Evolutionary conservation across 768 basidiomycete genomes (phyloP), one percentile per base, ranked within the genome.

Genomic region (Naganishia vishniacii): DNA sequence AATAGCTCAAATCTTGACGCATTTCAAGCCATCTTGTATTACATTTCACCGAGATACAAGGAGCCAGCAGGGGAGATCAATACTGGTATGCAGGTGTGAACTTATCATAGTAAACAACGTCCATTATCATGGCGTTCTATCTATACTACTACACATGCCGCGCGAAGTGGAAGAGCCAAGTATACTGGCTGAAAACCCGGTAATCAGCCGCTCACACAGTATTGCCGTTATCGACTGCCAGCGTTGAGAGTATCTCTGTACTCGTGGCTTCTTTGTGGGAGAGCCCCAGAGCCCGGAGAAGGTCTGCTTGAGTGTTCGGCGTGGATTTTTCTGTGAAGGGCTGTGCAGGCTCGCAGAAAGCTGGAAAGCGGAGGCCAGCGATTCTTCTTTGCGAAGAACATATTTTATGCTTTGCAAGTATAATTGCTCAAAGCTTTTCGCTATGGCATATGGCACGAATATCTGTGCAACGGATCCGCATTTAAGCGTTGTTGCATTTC

Each of bases 31-130:
- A 46, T 64, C 7, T 5, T 64, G 31, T 32, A 13, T 18, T 64
- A 32, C 53, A 34, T 64, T 4, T 29, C 51, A 5, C 18, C 42
- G 6, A 49, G 63, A 29, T 64, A 64, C 53, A 64, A 64, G 40
- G 51, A 64, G 44, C 63, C 63, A 3, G 26, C 37, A 29, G 53
- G 29, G 9, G 63, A 64, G 32, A 56, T 56, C 7, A 26, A 13
- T 6, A 37, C 28, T 20, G 23, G 40, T 25, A 56, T 56, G 37
- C 20, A 56, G 4, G 15, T 2, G 15, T 41, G 23, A 56, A 41
- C 8, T 11, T 44, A 18, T 44, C 6, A 5, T 18, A 37, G 42
- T 20, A 40, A 16, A 8, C 44, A 45, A 28, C 9, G 46, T n/a
- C 9, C 20, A 7, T 20, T 47, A 7, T n/a, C 46, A 8, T 8